phyloP scores from a whole-genome alignment of 306 rosid genomes.

The Sechiopsis laciniata region DNA sequence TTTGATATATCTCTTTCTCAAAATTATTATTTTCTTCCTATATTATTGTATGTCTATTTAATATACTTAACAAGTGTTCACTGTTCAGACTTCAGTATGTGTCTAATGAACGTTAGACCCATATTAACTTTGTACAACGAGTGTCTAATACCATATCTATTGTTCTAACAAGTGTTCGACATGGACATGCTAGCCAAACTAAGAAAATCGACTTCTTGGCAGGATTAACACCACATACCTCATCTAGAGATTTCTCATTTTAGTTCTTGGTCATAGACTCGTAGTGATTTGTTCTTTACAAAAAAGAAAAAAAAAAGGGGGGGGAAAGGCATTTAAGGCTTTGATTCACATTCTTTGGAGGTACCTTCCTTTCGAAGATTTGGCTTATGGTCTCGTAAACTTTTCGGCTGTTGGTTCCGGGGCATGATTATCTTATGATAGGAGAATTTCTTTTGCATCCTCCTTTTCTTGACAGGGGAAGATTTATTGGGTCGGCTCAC shows the following conservation, averaged over 20 bases:
- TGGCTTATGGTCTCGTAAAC: background rate
- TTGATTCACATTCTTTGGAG: constrained; percentile 1
- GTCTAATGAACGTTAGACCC: background rate
- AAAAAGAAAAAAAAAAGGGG: background rate
- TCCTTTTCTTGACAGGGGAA: background rate
- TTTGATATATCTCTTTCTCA: too few species aligned
- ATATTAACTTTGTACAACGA: background rate
- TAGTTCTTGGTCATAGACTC: background rate
- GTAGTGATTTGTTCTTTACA: background rate
- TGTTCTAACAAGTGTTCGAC: background rate
- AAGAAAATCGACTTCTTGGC: background rate
- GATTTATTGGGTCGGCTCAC: background rate
- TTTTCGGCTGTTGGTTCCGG: background rate
- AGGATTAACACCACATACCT: background rate
- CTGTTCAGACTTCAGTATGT: too few species aligned
- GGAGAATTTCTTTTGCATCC: background rate
- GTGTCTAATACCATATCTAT: background rate
- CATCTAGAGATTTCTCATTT: background rate
- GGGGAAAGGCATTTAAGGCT: background rate
- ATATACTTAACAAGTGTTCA: background rate
- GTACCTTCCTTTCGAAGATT: background rate
- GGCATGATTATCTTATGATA: background rate
- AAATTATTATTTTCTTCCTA: too few species aligned
- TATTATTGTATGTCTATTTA: too few species aligned
- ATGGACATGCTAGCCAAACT: too few species aligned